These are phyloP conservation scores for Pinus tabuliformis DNA, from an alignment of 75 land plant genomes.

Conservation along the genomic window DNA sequence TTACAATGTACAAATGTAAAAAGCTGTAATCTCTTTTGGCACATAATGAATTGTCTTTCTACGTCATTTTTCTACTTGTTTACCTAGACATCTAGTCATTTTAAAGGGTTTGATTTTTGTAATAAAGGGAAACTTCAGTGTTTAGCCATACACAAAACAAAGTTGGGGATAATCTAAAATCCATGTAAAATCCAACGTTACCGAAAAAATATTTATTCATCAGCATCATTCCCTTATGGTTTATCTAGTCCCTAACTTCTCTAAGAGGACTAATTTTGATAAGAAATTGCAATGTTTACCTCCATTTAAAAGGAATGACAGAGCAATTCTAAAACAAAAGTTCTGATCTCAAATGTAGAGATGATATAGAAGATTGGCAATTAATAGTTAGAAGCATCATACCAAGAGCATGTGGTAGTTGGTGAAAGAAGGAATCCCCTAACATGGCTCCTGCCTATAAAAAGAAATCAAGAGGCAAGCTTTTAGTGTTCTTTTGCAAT, in stretches of 20 bases:
- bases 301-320: too few species aligned
- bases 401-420: conserved; percentile 98
- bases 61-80: not conserved
- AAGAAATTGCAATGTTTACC: not conserved
- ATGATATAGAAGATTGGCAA: not conserved
- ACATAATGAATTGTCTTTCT: not conserved
- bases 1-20: not conserved
- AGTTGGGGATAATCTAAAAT: not conserved
- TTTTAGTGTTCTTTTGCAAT: not conserved
- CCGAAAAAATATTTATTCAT: not conserved
- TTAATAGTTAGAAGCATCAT: conserved; percentile 10
- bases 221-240: too few species aligned
- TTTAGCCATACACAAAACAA: conserved; percentile 1
- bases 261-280: not conserved
- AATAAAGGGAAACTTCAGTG: not conserved
- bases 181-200: not conserved
- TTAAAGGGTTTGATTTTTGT: not conserved
- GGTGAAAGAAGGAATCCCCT: conserved; percentile 99
- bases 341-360: too few species aligned
- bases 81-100: not conserved
- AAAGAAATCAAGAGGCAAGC: conserved; percentile 8
- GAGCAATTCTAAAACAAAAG: too few species aligned
- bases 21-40: not conserved
- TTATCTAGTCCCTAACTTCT: not conserved
- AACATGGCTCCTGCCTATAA: conserved; percentile 97